Evolutionary conservation across 208 protist species (phyloP), one percentile per base, ranked within the genome.

Genomic region (Trypanosoma platydactyli): DNA sequence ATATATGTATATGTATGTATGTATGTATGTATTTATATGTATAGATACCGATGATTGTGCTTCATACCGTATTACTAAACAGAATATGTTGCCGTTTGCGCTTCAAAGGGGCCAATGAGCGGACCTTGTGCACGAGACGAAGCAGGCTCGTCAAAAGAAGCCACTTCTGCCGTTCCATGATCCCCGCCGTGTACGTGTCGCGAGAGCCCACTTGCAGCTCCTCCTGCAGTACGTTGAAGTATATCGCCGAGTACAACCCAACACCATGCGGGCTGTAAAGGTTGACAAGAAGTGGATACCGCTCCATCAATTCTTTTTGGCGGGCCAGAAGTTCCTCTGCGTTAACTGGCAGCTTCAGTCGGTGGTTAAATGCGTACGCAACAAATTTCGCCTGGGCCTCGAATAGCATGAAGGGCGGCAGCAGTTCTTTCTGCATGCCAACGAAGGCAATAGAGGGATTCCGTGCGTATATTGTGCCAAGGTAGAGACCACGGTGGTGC

Each of bases 311-410:
- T 30, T 73, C 74, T 0, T 27, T 20, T 67, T 96, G 81, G 0
- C 60, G 41, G 30, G 64, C 60, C 35, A 55, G 24, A 52, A 90
- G 50, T 22, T 51, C 76, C 15, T 38, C 66, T 25, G 60, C 64
- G 9, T 62, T 69, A 1, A 33, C 18, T 18, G 89, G 89, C 57
- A 94, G 53, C 38, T 45, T 41, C 44, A 92, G 25, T 3, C 87
- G 84, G 57, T 84, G 38, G 0, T 81, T 91, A 59, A 96, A 94
- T 57, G 81, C 82, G 70, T 88, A 94, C 9, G 81, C 76, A 22
- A 94, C 64, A 68, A 94, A 94, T 44, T 82, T 81, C n/a, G 87
- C 46, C 67, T 96, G 90, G 13, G 86, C 88, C 68, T 96, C 90
- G 45, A 91, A 91, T 9, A 96, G 53, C 16, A 96, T 69, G 66